Percentiles rank a stretch among this genome's conserved stretches.
These are phyloP conservation scores for Trichoderma arundinaceum DNA, from an alignment of 2,329 filamentous ascomycete species.

Conservation along the genomic window DNA sequence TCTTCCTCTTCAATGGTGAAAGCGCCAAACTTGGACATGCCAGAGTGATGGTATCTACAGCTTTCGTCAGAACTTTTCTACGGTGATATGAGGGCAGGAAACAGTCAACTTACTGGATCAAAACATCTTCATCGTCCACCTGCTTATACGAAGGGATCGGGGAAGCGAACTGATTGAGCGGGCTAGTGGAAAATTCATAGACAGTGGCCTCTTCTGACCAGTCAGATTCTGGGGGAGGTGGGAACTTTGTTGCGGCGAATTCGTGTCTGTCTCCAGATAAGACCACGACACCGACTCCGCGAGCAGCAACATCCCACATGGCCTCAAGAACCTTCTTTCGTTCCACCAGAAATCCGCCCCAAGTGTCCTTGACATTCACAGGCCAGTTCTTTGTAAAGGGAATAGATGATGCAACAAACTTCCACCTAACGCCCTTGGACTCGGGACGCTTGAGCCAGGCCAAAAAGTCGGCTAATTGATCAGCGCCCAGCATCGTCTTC, in stretches of 20 bases:
- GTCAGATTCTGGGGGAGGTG: conserved; percentile 62
- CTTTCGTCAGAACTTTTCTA: conserved; percentile 20
- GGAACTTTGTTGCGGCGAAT: conserved; percentile 86
- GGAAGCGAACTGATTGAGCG: conserved; percentile 91
- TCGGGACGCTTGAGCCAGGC: conserved; percentile 75
- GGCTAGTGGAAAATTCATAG: conserved; percentile 91
- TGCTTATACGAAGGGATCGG: conserved; percentile 84
- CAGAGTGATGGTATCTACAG: conserved; percentile 74
- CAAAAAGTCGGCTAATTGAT: conserved; percentile 80
- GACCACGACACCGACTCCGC: conserved; percentile 78
- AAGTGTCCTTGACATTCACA: conserved; percentile 85
- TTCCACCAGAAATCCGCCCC: conserved; percentile 89
- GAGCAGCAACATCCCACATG: conserved; percentile 85
- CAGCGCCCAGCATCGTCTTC: conserved; percentile 86
- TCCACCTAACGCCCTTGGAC: conserved; percentile 84
- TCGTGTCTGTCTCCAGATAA: conserved; percentile 95
- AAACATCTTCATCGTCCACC: conserved; percentile 79
- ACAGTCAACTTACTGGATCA: conserved; percentile 71
- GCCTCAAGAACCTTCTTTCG: conserved; percentile 80
- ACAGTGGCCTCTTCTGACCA: conserved; percentile 71
- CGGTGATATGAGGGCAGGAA: not conserved
- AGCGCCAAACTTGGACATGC: conserved; percentile 84
- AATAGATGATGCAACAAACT: conserved; percentile 86
- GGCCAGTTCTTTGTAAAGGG: conserved; percentile 99
- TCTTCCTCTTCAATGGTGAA: conserved; percentile 72